phyloP scores from a whole-genome alignment of 179 eudicot species.

The Corrigiola litoralis region DNA sequence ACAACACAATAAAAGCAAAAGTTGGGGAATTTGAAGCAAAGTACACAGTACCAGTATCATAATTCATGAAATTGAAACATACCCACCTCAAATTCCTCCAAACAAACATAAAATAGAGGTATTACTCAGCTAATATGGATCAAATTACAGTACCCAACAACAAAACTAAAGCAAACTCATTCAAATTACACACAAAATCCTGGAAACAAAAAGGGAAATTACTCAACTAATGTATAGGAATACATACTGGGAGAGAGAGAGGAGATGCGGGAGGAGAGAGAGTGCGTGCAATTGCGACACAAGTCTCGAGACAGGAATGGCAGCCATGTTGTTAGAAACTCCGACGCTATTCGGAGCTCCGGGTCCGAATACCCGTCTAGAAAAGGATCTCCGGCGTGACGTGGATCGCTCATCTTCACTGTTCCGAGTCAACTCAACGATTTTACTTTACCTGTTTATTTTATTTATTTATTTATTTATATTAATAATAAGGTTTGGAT shows the following conservation, averaged over 20 bases:
- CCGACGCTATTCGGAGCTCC: constrained; percentile 73
- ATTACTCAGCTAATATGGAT: no score
- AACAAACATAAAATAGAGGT: background rate
- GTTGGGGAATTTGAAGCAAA: no score
- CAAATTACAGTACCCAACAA: no score
- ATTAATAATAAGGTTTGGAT: no score
- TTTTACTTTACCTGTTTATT: no score
- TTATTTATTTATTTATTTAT: no score
- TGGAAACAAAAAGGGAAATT: background rate
- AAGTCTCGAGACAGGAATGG: constrained; percentile 68
- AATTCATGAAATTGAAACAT: no score
- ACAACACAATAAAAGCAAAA: no score
- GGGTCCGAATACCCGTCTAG: constrained; percentile 40
- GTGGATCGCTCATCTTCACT: constrained; percentile 16
- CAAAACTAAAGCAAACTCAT: background rate
- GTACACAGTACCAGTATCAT: no score
- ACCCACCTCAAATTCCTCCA: background rate
- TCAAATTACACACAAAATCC: background rate
- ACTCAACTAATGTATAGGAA: background rate
- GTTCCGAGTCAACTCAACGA: constrained; percentile 25
- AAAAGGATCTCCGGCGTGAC: constrained; percentile 42
- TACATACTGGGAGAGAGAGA: constrained; percentile 51
- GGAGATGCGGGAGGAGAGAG: constrained; percentile 49
- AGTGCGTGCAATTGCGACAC: constrained; percentile 46
- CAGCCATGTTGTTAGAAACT: constrained; percentile 71